Evolutionary conservation across 2,329 filamentous ascomycete species (phyloP), one percentile per base, ranked within the genome.

Genomic region (Diaporthe citrichinensis): DNA sequence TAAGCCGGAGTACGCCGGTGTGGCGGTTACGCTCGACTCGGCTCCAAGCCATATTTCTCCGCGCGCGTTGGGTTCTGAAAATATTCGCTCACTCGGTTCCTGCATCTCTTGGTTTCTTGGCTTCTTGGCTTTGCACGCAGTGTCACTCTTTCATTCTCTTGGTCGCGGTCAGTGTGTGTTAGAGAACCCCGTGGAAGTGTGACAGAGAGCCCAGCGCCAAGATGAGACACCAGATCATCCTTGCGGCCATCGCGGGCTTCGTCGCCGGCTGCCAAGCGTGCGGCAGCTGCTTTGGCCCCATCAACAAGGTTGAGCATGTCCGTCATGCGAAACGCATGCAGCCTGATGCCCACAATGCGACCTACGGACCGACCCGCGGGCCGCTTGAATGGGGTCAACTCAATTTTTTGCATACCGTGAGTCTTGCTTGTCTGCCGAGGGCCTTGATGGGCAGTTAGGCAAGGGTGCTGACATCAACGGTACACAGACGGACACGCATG

Each of bases 331-430:
- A 87, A 79, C 85, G 87, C 57, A 88, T 88, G 80, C 87, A 89
- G 77, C 86, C 87, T 0, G 86, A 84, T 25, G 86, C 86, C 1
- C 81, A 82, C 34, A 83, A 85, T 57, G 86, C 87, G 36, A 80
- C 81, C 0, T 84, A 85, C 72, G 86, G 85, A 12, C 87, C 87
- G 53, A 86, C 83, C 46, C 73, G 75, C 39, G 83, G 81, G 6
- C 82, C 84, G 58, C 83, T 92, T 10, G 88, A 90, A 85, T 92
- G 91, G 91, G 91, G 91, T 3, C 89, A 92, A 80, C 82, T 92
- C 78, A 92, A 92, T 79, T 90, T 90, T 73, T 76, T 92, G 34
- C 91, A 92, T 78, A 92, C 90, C 2, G 84, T 86, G 79, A 49
- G 81, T 78, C 55, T 41, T 14, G 3, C 15, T 10, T 17, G 53